Base-by-base conservation (phyloP, 2,329 filamentous ascomycete genomes). In the Aquanectria penicillioides region DNA sequence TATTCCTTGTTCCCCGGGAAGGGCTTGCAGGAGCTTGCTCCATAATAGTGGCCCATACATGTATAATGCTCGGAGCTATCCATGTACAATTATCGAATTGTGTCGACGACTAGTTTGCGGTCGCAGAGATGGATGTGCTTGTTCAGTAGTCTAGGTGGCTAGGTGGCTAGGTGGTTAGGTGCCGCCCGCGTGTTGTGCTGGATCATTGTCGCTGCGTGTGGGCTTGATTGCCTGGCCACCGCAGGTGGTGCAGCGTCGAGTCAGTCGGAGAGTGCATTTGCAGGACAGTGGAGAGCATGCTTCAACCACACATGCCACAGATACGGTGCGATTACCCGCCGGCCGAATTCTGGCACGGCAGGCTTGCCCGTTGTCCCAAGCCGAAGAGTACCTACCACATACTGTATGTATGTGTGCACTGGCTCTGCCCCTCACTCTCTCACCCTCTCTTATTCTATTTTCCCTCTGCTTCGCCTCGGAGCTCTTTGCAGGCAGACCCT, bases 1-100 rank as follows among this genome's bases (percentile, higher is more conserved):
- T 54, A 60, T 62, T 59, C 65, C 67, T 61, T 58, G 59, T 59
- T 59, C 64, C 67, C 65, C 67, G 60, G 53, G 63, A 60, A 63
- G 62, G 54, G 59, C 59, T 60, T 68, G 59, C 55, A 68, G 47
- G 37, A 52, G 15, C 34, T 54, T 61, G 61, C 56, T 49, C 60
- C 62, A 64, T 53, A 49, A n/a, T 34, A 33, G 38, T 52, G 31
- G 34, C 40, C 12, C 29, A 18, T 43, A 33, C n/a, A 41, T 47
- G 12, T 50, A 34, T 53, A 53, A 29, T 37, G 23, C 23, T 53
- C 23, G 31, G 49, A 22, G 23, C 40, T 15, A 23, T 53, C 15
- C 28, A 36, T 36, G 28, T 34, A 31, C 13, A 23, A 26, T 36
- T 22, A 17, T n/a, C 40, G 31, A 37, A 22, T 43, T 44, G 50